Evolutionary conservation across 2,329 filamentous ascomycete species (phyloP).

Genomic region (Xylariaceae sp.): DNA sequence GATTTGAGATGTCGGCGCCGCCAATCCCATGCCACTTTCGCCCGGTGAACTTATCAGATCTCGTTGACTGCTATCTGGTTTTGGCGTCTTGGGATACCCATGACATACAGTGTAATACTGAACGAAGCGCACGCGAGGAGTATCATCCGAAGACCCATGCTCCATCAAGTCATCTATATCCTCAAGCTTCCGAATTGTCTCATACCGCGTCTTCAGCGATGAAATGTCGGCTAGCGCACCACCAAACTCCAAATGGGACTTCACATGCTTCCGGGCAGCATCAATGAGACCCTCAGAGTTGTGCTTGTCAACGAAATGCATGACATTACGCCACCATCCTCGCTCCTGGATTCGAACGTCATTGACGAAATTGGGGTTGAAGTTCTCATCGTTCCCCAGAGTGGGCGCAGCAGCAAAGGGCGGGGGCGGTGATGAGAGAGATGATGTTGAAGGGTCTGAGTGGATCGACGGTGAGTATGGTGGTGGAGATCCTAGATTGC

Average conservation of each 20-base stretch:
- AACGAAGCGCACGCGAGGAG: conserved; percentile 66
- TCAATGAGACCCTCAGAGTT: conserved; percentile 62
- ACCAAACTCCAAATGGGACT: conserved; percentile 80
- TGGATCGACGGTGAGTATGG: conserved; percentile 21
- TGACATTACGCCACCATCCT: conserved; percentile 62
- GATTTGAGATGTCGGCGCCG: conserved; percentile 10
- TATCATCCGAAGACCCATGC: conserved; percentile 31
- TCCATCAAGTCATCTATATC: conserved; percentile 56
- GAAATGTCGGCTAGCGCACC: conserved; percentile 73
- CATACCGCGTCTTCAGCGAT: conserved; percentile 67
- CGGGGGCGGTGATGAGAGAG: conserved; percentile 14
- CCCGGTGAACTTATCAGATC: conserved; percentile 5
- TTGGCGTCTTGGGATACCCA: conserved; percentile 58
- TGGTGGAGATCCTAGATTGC: conserved; percentile 20
- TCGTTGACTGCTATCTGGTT: conserved; percentile 21
- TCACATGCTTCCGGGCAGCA: conserved; percentile 69
- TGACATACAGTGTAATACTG: conserved; percentile 91
- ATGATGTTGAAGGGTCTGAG: conserved; percentile 20
- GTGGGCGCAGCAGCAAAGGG: conserved; percentile 21
- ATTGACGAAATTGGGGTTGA: conserved; percentile 72
- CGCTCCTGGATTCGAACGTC: conserved; percentile 67
- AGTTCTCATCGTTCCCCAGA: conserved; percentile 62
- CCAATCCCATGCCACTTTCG: neutral
- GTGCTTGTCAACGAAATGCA: conserved; percentile 81
- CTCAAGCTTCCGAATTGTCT: conserved; percentile 65